Evolutionary conservation across 2,329 filamentous ascomycete genomes (phyloP), one percentile per base, ranked within the genome.

Genomic region (Hyphodiscus sp.): DNA sequence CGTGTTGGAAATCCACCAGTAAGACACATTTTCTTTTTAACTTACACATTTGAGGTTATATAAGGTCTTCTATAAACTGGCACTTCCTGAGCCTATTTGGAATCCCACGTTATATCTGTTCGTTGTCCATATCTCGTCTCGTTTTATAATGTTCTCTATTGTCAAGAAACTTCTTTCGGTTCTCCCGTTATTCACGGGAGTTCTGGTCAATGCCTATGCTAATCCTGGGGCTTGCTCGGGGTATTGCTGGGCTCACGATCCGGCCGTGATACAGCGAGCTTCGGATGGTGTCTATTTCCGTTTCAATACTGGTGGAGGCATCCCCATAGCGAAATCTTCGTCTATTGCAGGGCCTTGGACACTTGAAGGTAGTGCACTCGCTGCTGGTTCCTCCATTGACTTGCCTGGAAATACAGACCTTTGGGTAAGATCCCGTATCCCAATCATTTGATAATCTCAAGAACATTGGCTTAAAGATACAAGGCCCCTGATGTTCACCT

Each of bases 401-500:
- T 58, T 70, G 3, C 44, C 61, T 5, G 69, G 70, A 1, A 71
- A 69, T 7, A 41, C 6, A 5, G 70, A 73, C 47, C 63, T 72
- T 16, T 74, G 72, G 72, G 72, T 72, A 61, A 46, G 67, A 62
- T 26, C 11, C 8, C n/a, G 41, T 15, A 43, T 51, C 49, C 45
- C 42, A 50, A 41, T 53, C 23, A 54, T n/a, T n/a, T n/a, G n/a
- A n/a, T n/a, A n/a, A 78, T 74, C 20, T 73, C 77, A 10, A 8
- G 13, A 80, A 63, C 53, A 57, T 41, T 62, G 59, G n/a, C 53
- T 53, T 41, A 61, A 43, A n/a, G 11, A 20, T 42, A 20, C 42
- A 41, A 83, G 82, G 85, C 85, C 1, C 85, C 85, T 0, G 83
- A 87, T 59, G 78, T 84, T 15, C 67, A 71, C 18, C 69, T 78